phyloP scores from a whole-genome alignment of 148 eudicot genomes.

The Pouteria glomerata region DNA sequence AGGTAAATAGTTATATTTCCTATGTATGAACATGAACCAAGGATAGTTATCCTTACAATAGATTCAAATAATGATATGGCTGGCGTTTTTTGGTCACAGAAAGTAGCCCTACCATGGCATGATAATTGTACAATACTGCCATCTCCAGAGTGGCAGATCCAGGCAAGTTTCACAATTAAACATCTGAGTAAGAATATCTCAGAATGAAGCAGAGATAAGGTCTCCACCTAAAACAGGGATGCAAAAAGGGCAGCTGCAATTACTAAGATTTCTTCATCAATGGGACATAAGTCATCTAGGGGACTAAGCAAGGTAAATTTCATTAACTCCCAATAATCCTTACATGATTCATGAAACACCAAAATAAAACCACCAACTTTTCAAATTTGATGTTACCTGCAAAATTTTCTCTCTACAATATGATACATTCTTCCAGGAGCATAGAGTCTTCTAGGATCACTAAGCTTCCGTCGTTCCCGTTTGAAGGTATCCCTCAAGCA shows the following conservation, averaged over 20 bases:
- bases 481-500: constrained; percentile 94
- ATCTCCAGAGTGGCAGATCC: not conserved
- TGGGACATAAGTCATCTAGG: too few species aligned
- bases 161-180: not conserved
- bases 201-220: not conserved
- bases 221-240: not conserved
- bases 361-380: constrained; percentile 1
- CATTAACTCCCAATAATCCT: not conserved
- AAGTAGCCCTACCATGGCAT: not conserved
- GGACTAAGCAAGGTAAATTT: not conserved
- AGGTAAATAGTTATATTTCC: too few species aligned
- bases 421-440: constrained; percentile 97
- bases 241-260: not conserved
- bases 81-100: too few species aligned
- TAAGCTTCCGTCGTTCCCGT: constrained; percentile 71
- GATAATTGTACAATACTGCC: not conserved
- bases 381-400: constrained; percentile 48
- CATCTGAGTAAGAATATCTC: not conserved
- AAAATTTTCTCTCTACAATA: constrained; percentile 90
- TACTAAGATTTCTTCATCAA: too few species aligned
- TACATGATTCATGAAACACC: not conserved
- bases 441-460: constrained; percentile 80
- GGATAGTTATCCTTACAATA: not conserved
- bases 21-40: not conserved
- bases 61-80: not conserved